Conservation (phyloP, 345 rosid species). For the Carallia pectinifolia region DNA sequence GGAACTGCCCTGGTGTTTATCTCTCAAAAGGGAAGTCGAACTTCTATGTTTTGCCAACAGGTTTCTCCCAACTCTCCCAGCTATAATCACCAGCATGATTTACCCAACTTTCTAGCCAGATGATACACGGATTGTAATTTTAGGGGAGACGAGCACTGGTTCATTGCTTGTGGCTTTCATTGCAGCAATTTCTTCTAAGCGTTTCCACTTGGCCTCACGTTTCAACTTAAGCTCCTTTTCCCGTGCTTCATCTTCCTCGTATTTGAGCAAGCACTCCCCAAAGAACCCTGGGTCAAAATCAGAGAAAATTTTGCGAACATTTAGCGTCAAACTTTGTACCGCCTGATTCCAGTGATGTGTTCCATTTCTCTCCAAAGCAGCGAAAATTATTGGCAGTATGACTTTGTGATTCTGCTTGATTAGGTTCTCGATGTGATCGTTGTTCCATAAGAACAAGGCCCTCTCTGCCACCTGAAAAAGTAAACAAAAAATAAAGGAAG, state of each 20-base stretch:
- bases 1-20: conserved; percentile 9
- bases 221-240: conserved; percentile 46
- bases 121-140: conserved; percentile 17
- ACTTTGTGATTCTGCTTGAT: conserved; percentile 68
- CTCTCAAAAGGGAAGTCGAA: not conserved
- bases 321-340: conserved; percentile 71
- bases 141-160: conserved; percentile 45
- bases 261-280: conserved; percentile 64
- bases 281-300: conserved; percentile 70
- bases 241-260: conserved; percentile 58
- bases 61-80: not conserved
- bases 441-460: conserved; percentile 86
- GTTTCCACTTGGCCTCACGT: conserved; percentile 65
- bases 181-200: conserved; percentile 67
- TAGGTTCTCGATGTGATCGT: conserved; percentile 79
- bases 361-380: conserved; percentile 66
- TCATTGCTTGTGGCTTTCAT: conserved; percentile 48
- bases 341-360: conserved; percentile 82
- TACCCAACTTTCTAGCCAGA: conserved; percentile 34
- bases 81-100: not conserved
- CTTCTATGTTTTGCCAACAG: conserved; percentile 17
- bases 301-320: conserved; percentile 70
- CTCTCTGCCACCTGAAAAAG: conserved; percentile 71
- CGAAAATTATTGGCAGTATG: conserved; percentile 75
- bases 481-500: not conserved